Base-by-base conservation (phyloP, 805 yeast species). In the Sungouiozyma intestinalis region DNA sequence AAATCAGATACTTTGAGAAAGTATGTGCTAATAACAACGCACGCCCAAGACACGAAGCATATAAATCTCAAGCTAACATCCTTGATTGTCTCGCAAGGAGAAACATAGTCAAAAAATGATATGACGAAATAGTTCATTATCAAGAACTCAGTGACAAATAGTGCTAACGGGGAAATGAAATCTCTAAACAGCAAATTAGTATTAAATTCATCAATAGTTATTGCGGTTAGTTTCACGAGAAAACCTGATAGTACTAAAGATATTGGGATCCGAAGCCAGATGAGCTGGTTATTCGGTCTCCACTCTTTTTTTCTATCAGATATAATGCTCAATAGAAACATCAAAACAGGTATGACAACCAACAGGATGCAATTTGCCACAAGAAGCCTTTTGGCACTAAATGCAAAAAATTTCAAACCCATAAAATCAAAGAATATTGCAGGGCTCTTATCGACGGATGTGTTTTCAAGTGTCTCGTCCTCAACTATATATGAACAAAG, bases 381-480 rank as follows among this genome's bases (percentile, higher is more conserved):
- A 38, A 74, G 69, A 17, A 85, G 52, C 4, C 58, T 55, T 15
- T 72, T 66, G 7, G 77, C 60, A 6, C 87, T 75, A 17, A 74
- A 42, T n/a, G 66, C 62, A 40, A 79, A 63, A 52, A 82, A 77
- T 45, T 63, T 68, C n/a, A 52, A 48, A 29, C 86, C 86, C 15
- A 77, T 54, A 21, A 85, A 52, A 53, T 84, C 87, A 49, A 81
- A 74, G 58, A 66, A 87, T 1, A 79, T 73, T 0, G 92, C 84
- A 32, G 63, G 64, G 0, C 69, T 52, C 4, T 32, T 38, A 42
- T 53, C 48, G 17, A 54, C 57, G 8, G 46, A 49, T 44, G 65
- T 70, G 15, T 43, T 65, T 57, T 3, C 9, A 5, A 1, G 3
- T 1, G 51, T 62, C 18, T 61, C 53, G 4, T 63, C 64, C 13